Base-by-base conservation (phyloP, 768 basidiomycete genomes). In the Cystofilobasidium bisporidii region DNA sequence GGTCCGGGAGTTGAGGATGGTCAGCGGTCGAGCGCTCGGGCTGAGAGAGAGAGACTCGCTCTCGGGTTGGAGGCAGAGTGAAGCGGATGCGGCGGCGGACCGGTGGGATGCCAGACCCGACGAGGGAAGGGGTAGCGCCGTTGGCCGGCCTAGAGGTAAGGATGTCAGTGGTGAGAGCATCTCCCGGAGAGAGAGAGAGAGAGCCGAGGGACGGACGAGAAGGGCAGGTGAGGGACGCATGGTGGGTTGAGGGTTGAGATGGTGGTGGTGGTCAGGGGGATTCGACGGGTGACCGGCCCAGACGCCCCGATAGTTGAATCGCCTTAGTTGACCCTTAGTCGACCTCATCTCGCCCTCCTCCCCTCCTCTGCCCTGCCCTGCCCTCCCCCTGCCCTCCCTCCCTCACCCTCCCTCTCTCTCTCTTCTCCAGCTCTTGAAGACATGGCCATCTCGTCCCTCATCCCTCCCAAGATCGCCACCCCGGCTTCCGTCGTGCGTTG, bases 381-480 rank as follows among this genome's bases (percentile, higher is more conserved):
- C 40, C 10, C 14, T 17, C 20, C 4, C 43, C 4, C 47, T 3
- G 22, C 20, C n/a, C 47, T 48, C 15, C n/a, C 47, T 2, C 47
- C 53, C 30, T 56, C 30, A 3, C 26, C 28, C 53, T 56, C 28
- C 53, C n/a, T 47, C 45, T 18, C 45, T 47, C 45, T 47, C 45
- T 47, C 45, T 5, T 47, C 18, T n/a, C n/a, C n/a, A n/a, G n/a
- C 53, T 11, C 26, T 56, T 9, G 28, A 56, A 3, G 30, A n/a
- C n/a, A 56, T 56, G 53, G 26, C 53, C 28, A 28, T 56, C 53
- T 56, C 53, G 53, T 56, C 53, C 17, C 53, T 56, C 53, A 56
- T 56, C 53, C 53, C 53, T 14, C 53, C 53, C 26, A 56, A 56
- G 53, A 56, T 56, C 53, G 53, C 53, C 53, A 56, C 53, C 53